Conservation (phyloP, 2,329 filamentous ascomycete genomes). For the Fonsecaea erecta region DNA sequence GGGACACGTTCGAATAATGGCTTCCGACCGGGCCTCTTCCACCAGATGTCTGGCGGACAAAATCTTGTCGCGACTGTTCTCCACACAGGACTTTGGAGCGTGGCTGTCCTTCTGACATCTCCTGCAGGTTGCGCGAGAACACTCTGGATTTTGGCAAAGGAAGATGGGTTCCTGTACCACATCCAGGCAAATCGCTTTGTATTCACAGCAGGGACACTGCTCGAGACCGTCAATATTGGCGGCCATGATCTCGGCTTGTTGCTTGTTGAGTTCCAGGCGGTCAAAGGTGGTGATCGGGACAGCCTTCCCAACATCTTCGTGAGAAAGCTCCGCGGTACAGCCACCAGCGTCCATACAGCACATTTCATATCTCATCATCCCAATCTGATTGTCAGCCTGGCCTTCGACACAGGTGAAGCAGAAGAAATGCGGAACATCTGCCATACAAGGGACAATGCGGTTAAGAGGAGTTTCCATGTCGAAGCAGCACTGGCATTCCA, state of each 20-base stretch:
- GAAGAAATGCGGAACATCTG: conserved; percentile 65
- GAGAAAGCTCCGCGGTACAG: conserved; percentile 57
- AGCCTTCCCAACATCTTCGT: conserved; percentile 31
- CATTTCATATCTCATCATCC: conserved; percentile 69
- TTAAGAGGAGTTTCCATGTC: conserved; percentile 65
- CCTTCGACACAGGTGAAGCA: conserved; percentile 69
- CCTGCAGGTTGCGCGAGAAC: conserved; percentile 67
- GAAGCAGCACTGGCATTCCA: conserved; percentile 77
- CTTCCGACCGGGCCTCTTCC: conserved; percentile 83
- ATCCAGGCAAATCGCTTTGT: conserved; percentile 72
- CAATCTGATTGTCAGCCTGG: conserved; percentile 71
- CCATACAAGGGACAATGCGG: conserved; percentile 70
- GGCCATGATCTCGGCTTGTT: conserved; percentile 69
- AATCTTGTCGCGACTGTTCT: conserved; percentile 65
- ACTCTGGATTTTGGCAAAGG: conserved; percentile 69
- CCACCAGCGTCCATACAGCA: conserved; percentile 71
- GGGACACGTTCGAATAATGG: conserved; percentile 73
- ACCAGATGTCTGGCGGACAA: conserved; percentile 67
- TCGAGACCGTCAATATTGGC: conserved; percentile 74
- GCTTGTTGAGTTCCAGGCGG: conserved; percentile 72
- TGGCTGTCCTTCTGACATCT: conserved; percentile 72
- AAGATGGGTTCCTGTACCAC: conserved; percentile 74
- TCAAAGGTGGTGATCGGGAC: conserved; percentile 55
- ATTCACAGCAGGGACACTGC: conserved; percentile 81
- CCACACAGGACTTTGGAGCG: conserved; percentile 72